Evolutionary conservation across 345 rosid genomes (phyloP), one percentile per base, ranked within the genome.

Genomic region (Linum tenue): DNA sequence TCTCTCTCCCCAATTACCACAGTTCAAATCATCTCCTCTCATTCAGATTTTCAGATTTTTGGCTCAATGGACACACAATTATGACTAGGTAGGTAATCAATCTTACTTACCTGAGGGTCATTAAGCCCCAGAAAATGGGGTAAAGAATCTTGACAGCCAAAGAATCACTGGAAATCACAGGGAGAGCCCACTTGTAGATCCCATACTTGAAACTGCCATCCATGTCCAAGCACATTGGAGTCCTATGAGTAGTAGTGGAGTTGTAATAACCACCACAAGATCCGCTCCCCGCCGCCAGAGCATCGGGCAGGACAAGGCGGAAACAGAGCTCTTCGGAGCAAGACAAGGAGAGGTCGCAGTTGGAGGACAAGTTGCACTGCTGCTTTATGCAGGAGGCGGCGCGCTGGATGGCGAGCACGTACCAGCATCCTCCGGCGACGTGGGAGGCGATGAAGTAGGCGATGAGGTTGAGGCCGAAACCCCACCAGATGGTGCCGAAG

Each of bases 401-500:
- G 2, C 98, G 85, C 56, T 89, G 92, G 22, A 85, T 84, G 0
- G 95, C 92, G 6, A 91, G 89, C 62, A 89, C 95, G 69, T 91
- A 89, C 98, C 98, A 91, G 69, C 95, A 88, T 67, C 95, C 98
- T 65, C 98, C 98, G 4, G 95, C 81, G 72, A 92, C 98, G 40
- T 92, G 98, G 57, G 96, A 92, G 67, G 95, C 90, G 51, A 92
- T 87, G 77, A 92, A 81, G 78, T 92, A 92, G 44, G 96, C 98
- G 8, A 92, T 83, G 68, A 92, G 91, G 64, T 92, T 89, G 43
- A 92, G 83, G 77, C 82, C 89, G 62, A 92, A 92, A 31, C 96
- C 98, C 96, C 96, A 92, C 98, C 98, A 92, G 73, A 92, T 83
- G 57, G 98, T 82, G 39, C 98, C 98, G 48, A 92, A 92, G 56